These are phyloP conservation scores for Candida andamanensis DNA, from an alignment of 805 yeast genomes.

Conservation along the genomic window DNA sequence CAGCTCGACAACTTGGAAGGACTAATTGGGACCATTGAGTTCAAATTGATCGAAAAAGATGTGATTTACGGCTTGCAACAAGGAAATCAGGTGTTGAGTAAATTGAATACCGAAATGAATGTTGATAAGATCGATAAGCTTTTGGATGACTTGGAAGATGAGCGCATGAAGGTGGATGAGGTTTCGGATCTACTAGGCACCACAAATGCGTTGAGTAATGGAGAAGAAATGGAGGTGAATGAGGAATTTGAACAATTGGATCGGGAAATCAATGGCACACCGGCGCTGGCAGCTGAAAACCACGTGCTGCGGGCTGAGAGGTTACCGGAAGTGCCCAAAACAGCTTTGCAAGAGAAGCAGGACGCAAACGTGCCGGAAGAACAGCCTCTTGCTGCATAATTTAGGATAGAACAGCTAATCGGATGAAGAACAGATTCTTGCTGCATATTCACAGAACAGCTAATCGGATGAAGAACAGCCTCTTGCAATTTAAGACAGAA, in stretches of 20 bases:
- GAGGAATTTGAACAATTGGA: slow-evolving; percentile 54
- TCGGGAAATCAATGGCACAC: slow-evolving; percentile 28
- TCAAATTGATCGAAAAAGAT: slow-evolving; percentile 82
- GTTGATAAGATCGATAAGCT: slow-evolving; percentile 74
- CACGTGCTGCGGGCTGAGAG: too few relatives aligned
- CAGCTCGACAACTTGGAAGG: slow-evolving; percentile 79
- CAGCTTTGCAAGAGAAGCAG: slow-evolving; percentile 3
- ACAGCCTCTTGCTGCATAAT: not conserved
- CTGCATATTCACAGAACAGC: too few relatives aligned
- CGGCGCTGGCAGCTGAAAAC: not conserved
- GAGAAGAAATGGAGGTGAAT: slow-evolving; percentile 60
- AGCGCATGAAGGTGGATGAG: slow-evolving; percentile 72
- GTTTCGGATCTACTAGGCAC: slow-evolving; percentile 49
- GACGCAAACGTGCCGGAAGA: not conserved
- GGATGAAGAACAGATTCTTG: too few relatives aligned
- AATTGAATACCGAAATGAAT: slow-evolving; percentile 73
- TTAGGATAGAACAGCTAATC: too few relatives aligned
- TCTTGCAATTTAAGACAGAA: too few relatives aligned
- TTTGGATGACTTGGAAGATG: slow-evolving; percentile 81
- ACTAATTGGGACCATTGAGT: slow-evolving; percentile 76
- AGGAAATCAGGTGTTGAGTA: slow-evolving; percentile 73
- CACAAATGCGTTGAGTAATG: slow-evolving; percentile 35
- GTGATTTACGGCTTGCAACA: slow-evolving; percentile 73
- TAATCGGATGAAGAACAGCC: too few relatives aligned
- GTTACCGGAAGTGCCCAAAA: too few relatives aligned